Percentiles rank a stretch among this genome's conserved stretches.
These are phyloP conservation scores for Opeltia flavorubescens DNA, from an alignment of 495 filamentous ascomycete species.

Conservation along the genomic window DNA sequence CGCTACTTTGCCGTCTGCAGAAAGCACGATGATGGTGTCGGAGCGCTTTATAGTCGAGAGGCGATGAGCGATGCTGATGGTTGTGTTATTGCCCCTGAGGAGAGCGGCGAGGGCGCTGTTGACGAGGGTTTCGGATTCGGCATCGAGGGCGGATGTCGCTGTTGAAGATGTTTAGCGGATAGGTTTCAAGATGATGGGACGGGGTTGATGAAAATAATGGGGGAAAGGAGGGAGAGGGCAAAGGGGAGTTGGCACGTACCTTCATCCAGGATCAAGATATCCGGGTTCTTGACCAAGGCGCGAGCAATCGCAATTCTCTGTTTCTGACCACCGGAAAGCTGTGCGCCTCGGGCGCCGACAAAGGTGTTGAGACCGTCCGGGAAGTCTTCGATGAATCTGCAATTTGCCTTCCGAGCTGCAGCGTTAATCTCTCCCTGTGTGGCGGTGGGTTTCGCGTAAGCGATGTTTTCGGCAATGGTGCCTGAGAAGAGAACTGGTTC, in stretches of 20 bases:
- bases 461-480: slow-evolving; percentile 90
- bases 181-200: neutral
- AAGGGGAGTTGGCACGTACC: slow-evolving; percentile 2
- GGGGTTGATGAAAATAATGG: neutral
- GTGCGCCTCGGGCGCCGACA: slow-evolving; percentile 83
- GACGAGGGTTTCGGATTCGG: slow-evolving; percentile 93
- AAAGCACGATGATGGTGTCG: slow-evolving; percentile 82
- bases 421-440: slow-evolving; percentile 66
- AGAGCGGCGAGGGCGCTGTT: slow-evolving; percentile 74
- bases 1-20: slow-evolving; percentile 70
- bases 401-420: slow-evolving; percentile 90
- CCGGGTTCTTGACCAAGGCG: slow-evolving; percentile 86
- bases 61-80: slow-evolving; percentile 91
- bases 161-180: neutral
- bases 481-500: slow-evolving; percentile 95
- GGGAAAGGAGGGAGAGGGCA: neutral
- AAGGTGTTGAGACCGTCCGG: slow-evolving; percentile 90
- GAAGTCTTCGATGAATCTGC: slow-evolving; percentile 84
- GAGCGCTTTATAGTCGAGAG: slow-evolving; percentile 91
- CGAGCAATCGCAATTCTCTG: slow-evolving; percentile 95
- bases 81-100: slow-evolving; percentile 76
- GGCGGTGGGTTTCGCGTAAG: slow-evolving; percentile 77
- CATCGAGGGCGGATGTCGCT: slow-evolving; percentile 82
- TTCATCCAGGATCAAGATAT: slow-evolving; percentile 94
- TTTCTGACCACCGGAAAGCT: slow-evolving; percentile 92